These are phyloP conservation scores for Ottelia alismoides DNA, from an alignment of 106 monocot genomes.

Conservation along the genomic window DNA sequence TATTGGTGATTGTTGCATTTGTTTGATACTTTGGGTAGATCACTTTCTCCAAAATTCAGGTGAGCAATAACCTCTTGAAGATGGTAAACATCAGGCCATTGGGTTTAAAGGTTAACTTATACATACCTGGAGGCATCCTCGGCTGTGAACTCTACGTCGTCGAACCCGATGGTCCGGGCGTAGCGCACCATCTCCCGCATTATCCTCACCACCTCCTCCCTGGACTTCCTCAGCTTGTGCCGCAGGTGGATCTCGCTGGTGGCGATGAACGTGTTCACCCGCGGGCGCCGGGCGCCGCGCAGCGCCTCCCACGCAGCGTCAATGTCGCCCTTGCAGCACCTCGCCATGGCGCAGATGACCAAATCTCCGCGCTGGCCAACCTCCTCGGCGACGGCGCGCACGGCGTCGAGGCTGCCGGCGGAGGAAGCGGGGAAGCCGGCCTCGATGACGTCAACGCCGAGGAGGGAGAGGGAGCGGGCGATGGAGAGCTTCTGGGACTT, in stretches of 20 bases:
- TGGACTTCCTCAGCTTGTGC: conserved; percentile 75
- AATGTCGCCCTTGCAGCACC: conserved; percentile 76
- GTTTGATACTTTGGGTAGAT: too few relatives aligned
- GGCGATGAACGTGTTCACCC: conserved; percentile 80
- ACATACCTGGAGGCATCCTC: conserved; percentile 96
- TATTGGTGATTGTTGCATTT: too few relatives aligned
- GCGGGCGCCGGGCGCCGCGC: conserved; percentile 46
- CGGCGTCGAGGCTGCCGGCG: conserved; percentile 81
- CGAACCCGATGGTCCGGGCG: conserved; percentile 67
- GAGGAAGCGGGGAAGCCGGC: conserved; percentile 93
- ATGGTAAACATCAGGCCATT: too few relatives aligned
- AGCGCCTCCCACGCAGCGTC: conserved; percentile 89
- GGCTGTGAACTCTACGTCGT: conserved; percentile 81
- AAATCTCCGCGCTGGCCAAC: conserved; percentile 49
- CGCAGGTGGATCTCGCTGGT: conserved; percentile 87
- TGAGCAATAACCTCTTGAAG: too few relatives aligned
- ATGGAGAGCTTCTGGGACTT: conserved; percentile 71
- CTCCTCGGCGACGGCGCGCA: conserved; percentile 66
- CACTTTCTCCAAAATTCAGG: too few relatives aligned
- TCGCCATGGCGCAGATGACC: conserved; percentile 80
- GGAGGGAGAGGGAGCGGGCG: conserved; percentile 57
- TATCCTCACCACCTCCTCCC: conserved; percentile 73
- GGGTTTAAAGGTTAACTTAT: too few relatives aligned
- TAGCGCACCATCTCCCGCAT: conserved; percentile 83
- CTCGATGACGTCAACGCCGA: conserved; percentile 94